Evolutionary conservation across 495 filamentous ascomycete genomes (phyloP), one percentile per base, ranked within the genome.

Genomic region (Annulohypoxylon nitens): DNA sequence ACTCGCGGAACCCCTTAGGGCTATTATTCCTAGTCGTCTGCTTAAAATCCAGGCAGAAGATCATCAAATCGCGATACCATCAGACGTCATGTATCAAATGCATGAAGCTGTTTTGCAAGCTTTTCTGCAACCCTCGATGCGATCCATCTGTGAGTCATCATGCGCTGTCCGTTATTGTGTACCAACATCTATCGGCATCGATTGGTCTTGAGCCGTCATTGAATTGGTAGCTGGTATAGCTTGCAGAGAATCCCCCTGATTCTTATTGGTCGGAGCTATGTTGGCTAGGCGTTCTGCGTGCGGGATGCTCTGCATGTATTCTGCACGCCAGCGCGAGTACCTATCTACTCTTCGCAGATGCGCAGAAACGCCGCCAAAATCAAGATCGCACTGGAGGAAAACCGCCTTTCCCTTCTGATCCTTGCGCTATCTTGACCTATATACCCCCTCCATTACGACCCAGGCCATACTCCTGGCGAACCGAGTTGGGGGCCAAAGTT

Each of bases 381-480:
- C 67, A 75, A 75, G 72, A 75, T 75, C 72, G 72, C 59, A 61
- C 20, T 39, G 61, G 65, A 73, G 65, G 50, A 47, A 47, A 43
- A 34, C 36, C 36, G 23, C 12, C 20, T 64, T 36, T 14, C 25
- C 34, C 26, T 50, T 30, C 25, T 30, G 25, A 66, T 66, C 36
- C 66, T 57, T 74, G 55, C 62, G 66, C 67, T 58, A 70, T 62
- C 66, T 65, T 64, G 50, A 67, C 58, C 30, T 60, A 66, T 67
- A 60, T 69, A 39, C 33, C 25, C 60, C 45, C 43, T 30, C 61
- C 36, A 26, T 62, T 74, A 51, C 71, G 71, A 67, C 66, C 71
- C 26, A 70, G 48, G 54, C 57, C 23, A 25, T 16, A 8, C 26
- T 34, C 53, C 39, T 64, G 50, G 71, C 67, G 61, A 60, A 70